Evolutionary conservation across 371 early-diverging fungal genomes (phyloP), one percentile per base, ranked within the genome.

Genomic region (Haplosporangium sp.): DNA sequence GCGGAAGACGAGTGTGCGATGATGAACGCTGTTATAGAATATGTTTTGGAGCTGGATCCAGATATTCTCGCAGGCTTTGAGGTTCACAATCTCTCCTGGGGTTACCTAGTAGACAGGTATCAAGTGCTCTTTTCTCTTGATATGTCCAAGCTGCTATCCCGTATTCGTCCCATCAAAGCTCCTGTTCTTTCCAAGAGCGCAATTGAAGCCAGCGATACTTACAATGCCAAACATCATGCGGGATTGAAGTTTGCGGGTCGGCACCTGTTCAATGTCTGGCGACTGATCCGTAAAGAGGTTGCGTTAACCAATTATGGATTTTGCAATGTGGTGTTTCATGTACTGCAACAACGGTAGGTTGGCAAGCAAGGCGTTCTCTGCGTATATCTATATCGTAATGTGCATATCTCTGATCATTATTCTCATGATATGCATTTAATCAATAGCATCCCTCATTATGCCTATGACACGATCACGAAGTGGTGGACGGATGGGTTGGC

Each of bases 21-120:
- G 65, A 67, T 95, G 50, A 64, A 77, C 10, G 43, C 69, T 2
- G 51, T 94, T 8, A 76, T 91, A 18, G 73, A 83, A 1, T 79
- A 76, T 13, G 85, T 93, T 1, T 83, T 86, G 0, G 57, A 59
- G 0, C 85, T 86, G 55, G 96, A 97, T 73, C 98, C 98, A 0
- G 98, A 97, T 67, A 87, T 96, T 57, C 73, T 96, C 42, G 85
- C 87, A 0, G 98, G 98, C 0, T 96, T 92, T 64, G 96, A 97
- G 60, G 81, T 96, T 2, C 92, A 96, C 54, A 86, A 83, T 14
- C 65, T 89, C 4, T 96, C 96, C 0, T 96, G 95, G 96, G 96
- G 96, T 5, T 97, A 94, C 67, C 67, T 95, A 5, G 76, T 93
- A 8, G 93, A 95, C 45, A 85, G 98, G 23, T 77, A 68, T 21